Evolutionary conservation across 2,329 filamentous ascomycete genomes (phyloP).

Genomic region (Cercospora nicotianae): DNA sequence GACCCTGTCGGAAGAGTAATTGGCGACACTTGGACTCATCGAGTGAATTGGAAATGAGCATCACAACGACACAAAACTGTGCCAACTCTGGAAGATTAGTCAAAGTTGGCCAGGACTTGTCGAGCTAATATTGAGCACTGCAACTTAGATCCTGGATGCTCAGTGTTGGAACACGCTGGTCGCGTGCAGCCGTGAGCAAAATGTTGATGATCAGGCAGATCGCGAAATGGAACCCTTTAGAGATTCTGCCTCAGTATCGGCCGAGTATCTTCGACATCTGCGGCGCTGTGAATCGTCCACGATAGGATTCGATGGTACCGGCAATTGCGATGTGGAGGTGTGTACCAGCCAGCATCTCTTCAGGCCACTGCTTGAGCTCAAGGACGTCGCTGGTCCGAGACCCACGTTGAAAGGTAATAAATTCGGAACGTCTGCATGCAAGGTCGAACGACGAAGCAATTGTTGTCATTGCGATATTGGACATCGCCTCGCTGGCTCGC

Average conservation of each 20-base stretch:
- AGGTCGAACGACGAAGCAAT: neutral
- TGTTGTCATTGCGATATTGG: neutral
- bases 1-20: neutral
- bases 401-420: neutral
- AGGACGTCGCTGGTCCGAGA: neutral
- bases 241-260: neutral
- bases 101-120: neutral
- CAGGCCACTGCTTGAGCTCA: neutral
- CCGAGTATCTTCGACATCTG: neutral
- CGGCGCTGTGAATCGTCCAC: neutral
- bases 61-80: neutral
- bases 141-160: neutral
- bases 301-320: neutral
- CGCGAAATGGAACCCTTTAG: neutral
- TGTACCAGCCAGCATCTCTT: neutral
- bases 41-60: neutral
- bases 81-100: neutral
- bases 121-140: neutral
- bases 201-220: neutral
- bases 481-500: neutral
- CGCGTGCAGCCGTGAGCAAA: neutral
- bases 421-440: neutral
- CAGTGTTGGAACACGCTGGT: neutral
- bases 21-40: neutral
- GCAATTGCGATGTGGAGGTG: neutral